Percentiles rank a stretch among this genome's conserved stretches.
phyloP scores from a whole-genome alignment of 75 land plant species.

The Adiantum capillusveneris region DNA sequence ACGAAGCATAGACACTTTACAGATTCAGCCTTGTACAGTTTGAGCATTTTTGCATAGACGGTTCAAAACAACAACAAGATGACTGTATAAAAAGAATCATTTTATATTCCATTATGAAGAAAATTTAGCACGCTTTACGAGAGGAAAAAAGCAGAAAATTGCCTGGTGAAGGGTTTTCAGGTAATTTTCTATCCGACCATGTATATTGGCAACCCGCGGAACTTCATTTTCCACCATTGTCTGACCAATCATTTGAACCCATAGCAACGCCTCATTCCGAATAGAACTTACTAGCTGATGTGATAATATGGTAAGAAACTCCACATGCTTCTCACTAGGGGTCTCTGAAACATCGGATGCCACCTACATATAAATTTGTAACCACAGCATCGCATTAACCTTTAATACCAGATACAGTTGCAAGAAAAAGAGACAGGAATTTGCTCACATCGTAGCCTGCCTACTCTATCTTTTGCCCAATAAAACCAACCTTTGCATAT shows the following conservation, averaged over 20 bases:
- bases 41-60: too few relatives aligned
- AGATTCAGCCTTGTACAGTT: too few relatives aligned
- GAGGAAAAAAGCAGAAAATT: background rate
- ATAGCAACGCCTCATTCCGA: conserved; percentile 11
- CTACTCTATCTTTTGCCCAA: too few relatives aligned
- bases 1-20: too few relatives aligned
- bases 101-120: too few relatives aligned
- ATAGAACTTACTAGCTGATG: conserved; percentile 22
- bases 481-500: conserved; percentile 15
- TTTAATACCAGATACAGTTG: too few relatives aligned
- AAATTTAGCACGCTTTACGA: too few relatives aligned
- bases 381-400: background rate
- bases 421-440: too few relatives aligned
- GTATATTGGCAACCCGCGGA: conserved; percentile 12
- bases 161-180: conserved; percentile 12
- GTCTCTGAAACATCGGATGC: conserved; percentile 21
- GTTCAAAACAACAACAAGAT: too few relatives aligned
- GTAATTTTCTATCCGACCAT: conserved; percentile 12
- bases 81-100: too few relatives aligned
- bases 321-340: conserved; percentile 22
- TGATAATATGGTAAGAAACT: conserved; percentile 16
- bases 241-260: conserved; percentile 21
- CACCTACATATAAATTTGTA: conserved; percentile 7
- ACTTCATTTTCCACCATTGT: conserved; percentile 10
- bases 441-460: too few relatives aligned